Evolutionary conservation across 2,329 filamentous ascomycete genomes (phyloP), one percentile per base, ranked within the genome.

Genomic region (Alternaria sp.): DNA sequence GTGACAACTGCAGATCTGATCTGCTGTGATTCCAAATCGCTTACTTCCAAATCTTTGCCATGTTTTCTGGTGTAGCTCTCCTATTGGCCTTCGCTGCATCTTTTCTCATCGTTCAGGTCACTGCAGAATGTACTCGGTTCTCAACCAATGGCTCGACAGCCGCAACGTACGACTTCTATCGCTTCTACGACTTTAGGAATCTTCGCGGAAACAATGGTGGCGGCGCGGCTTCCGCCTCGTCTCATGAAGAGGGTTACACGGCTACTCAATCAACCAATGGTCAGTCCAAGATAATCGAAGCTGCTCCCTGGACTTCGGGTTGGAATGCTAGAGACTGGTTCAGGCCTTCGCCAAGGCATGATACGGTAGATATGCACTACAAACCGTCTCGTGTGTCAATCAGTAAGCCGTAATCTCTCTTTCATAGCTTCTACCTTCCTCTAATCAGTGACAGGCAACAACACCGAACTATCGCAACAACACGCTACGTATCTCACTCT

Each of bases 171-270:
- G 50, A 57, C 17, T 66, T 60, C 49, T 55, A 66, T 37, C 61
- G 61, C 14, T 66, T 66, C 31, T 66, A 62, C 44, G 62, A 66
- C 48, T 66, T 66, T 21, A 54, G 62, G 0, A 52, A 61, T 0
- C 24, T 52, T 2, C 36, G 48, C 24, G 48, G 56, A 10, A 6
- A 31, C 14, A 4, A n/a, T 17, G 7, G 34, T 9, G 36, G 26
- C 21, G 21, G 37, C 13, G 37, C 34, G 10, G 29, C 37, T 26
- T 33, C 41, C 8, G 14, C 28, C 17, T 9, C 28, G 21, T n/a
- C 41, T 5, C 26, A 42, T 21, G 48, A n/a, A 17, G 14, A 39
- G 13, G 26, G 11, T 23, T 17, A 42, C 14, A 39, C 31, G 24
- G 10, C 7, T 11, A 45, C 28, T 10, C 44, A 40, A n/a, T 9